Percentiles rank a stretch among this genome's conserved stretches.
Conservation (phyloP, 1,284 basidiomycete genomes). For the Naganishia albida region DNA sequence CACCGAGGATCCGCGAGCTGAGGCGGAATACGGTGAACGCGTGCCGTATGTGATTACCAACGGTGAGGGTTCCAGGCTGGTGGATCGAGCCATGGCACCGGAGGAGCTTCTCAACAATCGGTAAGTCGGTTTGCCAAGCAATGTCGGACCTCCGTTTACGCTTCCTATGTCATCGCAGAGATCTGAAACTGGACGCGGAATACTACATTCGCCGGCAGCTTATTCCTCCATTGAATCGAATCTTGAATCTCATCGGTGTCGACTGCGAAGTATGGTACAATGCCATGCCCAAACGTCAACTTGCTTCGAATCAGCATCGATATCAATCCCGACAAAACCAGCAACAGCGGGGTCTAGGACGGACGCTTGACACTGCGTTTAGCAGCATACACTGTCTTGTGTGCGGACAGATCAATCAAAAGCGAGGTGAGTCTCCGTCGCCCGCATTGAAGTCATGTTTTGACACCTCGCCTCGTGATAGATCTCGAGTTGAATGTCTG, state of each 20-base stretch:
- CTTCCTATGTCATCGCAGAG: constrained; percentile 49
- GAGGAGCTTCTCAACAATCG: constrained; percentile 72
- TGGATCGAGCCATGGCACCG: constrained; percentile 79
- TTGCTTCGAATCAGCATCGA: constrained; percentile 36
- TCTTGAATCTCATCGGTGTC: constrained; percentile 89
- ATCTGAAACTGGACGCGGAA: constrained; percentile 71
- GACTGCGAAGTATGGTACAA: constrained; percentile 86
- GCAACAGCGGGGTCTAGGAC: constrained; percentile 38
- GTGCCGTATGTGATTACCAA: constrained; percentile 85
- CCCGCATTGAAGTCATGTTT: too few species aligned
- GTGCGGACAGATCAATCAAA: constrained; percentile 57
- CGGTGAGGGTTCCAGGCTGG: constrained; percentile 68
- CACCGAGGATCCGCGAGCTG: constrained; percentile 73
- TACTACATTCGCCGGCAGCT: constrained; percentile 89
- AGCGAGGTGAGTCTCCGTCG: not conserved
- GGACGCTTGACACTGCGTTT: constrained; percentile 72
- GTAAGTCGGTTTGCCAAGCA: constrained; percentile 53
- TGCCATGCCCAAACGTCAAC: constrained; percentile 71
- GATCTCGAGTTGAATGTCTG: constrained; percentile 58
- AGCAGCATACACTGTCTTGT: constrained; percentile 68
- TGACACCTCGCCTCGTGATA: not conserved
- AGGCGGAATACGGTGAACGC: constrained; percentile 89
- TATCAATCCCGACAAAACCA: not conserved
- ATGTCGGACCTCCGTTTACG: constrained; percentile 3
- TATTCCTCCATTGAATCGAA: constrained; percentile 83